phyloP scores from a whole-genome alignment of 495 filamentous ascomycete genomes.

The Trichoderma erinaceum region DNA sequence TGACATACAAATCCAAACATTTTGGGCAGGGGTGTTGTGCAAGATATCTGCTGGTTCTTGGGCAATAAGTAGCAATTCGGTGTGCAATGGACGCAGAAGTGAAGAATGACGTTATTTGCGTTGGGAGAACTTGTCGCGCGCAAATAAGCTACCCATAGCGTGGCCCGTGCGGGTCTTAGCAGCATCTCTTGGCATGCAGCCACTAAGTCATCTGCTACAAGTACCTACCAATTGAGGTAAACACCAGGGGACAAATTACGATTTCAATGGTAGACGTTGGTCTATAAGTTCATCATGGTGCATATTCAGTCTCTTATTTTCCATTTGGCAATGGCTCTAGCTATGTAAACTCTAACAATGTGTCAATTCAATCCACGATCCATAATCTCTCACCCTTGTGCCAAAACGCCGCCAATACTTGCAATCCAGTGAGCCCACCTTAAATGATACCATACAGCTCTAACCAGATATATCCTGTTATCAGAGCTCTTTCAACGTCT shows the following conservation, averaged over 20 bases:
- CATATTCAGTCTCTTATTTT: not conserved
- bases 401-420: constrained; percentile 2
- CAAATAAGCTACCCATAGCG: not conserved
- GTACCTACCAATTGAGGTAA: not conserved
- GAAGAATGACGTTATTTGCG: not conserved
- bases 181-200: not conserved
- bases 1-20: constrained; percentile 28
- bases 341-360: not conserved
- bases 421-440: constrained; percentile 2
- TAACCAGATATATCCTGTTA: not conserved
- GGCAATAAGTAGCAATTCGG: not conserved
- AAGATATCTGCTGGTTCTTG: not conserved
- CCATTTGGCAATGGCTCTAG: not conserved
- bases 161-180: not conserved
- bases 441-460: not conserved
- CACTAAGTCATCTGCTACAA: not conserved
- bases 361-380: not conserved
- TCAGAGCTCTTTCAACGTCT: not conserved
- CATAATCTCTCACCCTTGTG: not conserved
- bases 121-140: constrained; percentile 5
- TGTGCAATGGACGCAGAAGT: not conserved
- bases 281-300: not conserved
- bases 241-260: no score
- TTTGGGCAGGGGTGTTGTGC: constrained; percentile 2
- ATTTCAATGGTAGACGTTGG: not conserved